Percentiles rank a stretch among this genome's conserved stretches.
Conservation (phyloP, 2,329 filamentous ascomycete genomes). For the Cladosporium velox region DNA sequence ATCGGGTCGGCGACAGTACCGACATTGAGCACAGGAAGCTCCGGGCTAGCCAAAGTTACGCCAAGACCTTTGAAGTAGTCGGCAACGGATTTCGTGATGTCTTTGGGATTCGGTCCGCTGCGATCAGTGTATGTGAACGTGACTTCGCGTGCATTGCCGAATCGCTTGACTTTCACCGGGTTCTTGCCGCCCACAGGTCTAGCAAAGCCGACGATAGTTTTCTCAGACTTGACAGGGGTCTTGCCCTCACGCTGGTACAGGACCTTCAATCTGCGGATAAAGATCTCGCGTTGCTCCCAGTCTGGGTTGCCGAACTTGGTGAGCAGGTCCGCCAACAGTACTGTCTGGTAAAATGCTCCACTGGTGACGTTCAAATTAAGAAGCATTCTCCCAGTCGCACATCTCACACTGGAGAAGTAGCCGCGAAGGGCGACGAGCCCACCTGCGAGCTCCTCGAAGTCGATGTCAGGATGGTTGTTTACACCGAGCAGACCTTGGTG, state of each 20-base stretch:
- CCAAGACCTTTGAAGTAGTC: constrained; percentile 52
- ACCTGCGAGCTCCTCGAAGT: constrained; percentile 46
- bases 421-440: constrained; percentile 62
- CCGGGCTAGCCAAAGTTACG: constrained; percentile 50
- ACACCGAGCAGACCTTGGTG: constrained; percentile 30
- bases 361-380: constrained; percentile 66
- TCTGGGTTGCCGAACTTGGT: constrained; percentile 30
- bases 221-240: constrained; percentile 35
- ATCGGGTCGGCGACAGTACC: constrained; percentile 59
- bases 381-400: constrained; percentile 58
- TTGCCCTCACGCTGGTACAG: constrained; percentile 26
- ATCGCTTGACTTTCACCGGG: constrained; percentile 27
- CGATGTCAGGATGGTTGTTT: constrained; percentile 29
- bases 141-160: constrained; percentile 50
- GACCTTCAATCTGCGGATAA: constrained; percentile 36
- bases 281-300: constrained; percentile 28
- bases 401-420: constrained; percentile 63
- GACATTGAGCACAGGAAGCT: constrained; percentile 61
- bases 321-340: constrained; percentile 38
- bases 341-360: constrained; percentile 57
- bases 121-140: constrained; percentile 45
- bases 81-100: constrained; percentile 52
- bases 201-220: constrained; percentile 53
- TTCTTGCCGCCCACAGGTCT: constrained; percentile 27
- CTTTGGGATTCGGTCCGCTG: constrained; percentile 29